Base-by-base conservation (phyloP, 768 basidiomycete species). In the Hypholoma sublateritium region DNA sequence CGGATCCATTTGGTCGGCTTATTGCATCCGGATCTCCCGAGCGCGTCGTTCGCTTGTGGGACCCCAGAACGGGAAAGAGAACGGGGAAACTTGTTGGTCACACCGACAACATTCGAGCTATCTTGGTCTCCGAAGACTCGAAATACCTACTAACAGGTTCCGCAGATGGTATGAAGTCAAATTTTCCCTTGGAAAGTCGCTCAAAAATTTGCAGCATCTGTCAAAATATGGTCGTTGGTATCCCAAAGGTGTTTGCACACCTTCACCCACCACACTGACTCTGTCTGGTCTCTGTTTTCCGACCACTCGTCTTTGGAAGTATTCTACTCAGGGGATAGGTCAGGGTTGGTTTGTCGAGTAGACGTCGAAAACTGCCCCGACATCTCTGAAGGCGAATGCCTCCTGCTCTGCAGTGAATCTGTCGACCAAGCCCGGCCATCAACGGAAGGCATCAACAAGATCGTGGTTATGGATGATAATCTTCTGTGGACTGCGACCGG, bases 271-370 rank as follows among this genome's bases (percentile, higher is more conserved):
- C 96, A 98, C 69, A 86, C 91, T 13, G 93, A 95, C 58, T 91
- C 90, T 13, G 94, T 98, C 45, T 98, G 97, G 96, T 88, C 95
- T 0, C 77, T 99, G 6, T 85, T 84, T 67, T 96, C 95, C 8
- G 80, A 85, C 0, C 95, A 98, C 68, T 92, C 95, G 0, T 85
- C 88, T 7, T 78, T 99, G 50, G 80, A 86, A 68, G 79, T 86
- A 1, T 99, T 99, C 75, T 98, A 96, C 73, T 97, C 95, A 0
- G 97, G 96, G 9, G 96, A 98, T 64, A 83, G 91, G 25, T 84
- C 89, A 3, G 97, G 96, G n/a, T 77, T 87, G 56, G 86, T 98
- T 6, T 93, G 92, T 69, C 86, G 86, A 61, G 88, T 95, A n/a
- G 97, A 99, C 63, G 84, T 96, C 2, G 92, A 95, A 63, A 85